Evolutionary conservation across 495 filamentous ascomycete species (phyloP).

Genomic region (Aspergillus carlsbadensis): DNA sequence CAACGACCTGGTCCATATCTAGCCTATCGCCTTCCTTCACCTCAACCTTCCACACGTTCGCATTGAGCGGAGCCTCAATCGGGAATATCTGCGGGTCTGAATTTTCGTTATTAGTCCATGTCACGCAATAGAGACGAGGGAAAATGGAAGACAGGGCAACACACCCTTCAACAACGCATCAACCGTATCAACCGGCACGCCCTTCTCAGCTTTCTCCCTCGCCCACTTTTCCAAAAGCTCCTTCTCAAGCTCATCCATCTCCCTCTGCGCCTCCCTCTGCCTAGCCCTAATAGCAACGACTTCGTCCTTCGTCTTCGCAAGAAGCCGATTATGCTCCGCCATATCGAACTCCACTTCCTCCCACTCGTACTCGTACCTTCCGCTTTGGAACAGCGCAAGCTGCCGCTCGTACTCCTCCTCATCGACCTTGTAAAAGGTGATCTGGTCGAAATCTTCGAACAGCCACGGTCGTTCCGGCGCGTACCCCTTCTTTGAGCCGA

Average conservation of each 20-base stretch:
- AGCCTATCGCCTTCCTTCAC: slow-evolving; percentile 43
- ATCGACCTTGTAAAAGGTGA: slow-evolving; percentile 53
- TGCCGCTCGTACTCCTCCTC: slow-evolving; percentile 48
- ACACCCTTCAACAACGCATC: slow-evolving; percentile 41
- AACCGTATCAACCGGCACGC: slow-evolving; percentile 40
- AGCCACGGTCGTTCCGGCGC: slow-evolving; percentile 48
- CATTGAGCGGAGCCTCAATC: slow-evolving; percentile 49
- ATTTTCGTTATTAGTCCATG: background rate
- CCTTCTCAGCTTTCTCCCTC: slow-evolving; percentile 45
- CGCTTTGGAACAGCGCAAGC: slow-evolving; percentile 40
- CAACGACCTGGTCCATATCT: slow-evolving; percentile 30
- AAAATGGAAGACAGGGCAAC: background rate
- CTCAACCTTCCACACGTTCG: slow-evolving; percentile 60
- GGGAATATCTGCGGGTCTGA: slow-evolving; percentile 40
- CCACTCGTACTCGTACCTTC: slow-evolving; percentile 49
- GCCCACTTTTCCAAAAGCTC: slow-evolving; percentile 44
- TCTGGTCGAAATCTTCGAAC: slow-evolving; percentile 56
- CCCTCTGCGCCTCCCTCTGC: slow-evolving; percentile 43
- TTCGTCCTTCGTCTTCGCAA: slow-evolving; percentile 39
- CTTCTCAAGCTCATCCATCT: slow-evolving; percentile 47
- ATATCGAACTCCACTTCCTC: slow-evolving; percentile 52
- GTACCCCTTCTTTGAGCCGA: slow-evolving; percentile 50
- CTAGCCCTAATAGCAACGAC: slow-evolving; percentile 38
- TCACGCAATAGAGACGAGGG: background rate
- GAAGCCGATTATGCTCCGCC: slow-evolving; percentile 48